Evolutionary conservation across 2,329 filamentous ascomycete species (phyloP).

Genomic region (Beauveria pseudobassiana): DNA sequence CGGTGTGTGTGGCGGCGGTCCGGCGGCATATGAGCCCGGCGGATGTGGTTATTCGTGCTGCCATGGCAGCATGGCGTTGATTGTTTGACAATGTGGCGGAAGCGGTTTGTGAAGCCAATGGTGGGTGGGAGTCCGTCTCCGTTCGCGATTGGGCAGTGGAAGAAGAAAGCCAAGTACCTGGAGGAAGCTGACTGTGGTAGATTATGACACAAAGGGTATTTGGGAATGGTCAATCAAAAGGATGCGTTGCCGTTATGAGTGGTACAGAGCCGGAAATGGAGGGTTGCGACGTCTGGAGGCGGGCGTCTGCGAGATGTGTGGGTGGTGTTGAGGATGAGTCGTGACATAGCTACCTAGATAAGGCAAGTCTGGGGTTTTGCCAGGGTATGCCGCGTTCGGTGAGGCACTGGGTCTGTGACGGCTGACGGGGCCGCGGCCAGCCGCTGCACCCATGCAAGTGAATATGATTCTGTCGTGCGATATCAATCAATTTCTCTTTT

Average conservation of each 20-base stretch:
- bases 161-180: no score
- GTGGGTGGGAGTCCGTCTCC: no score
- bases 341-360: background rate
- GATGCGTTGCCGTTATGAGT: background rate
- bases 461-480: no score
- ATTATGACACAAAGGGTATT: background rate
- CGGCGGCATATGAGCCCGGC: constrained; percentile 10
- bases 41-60: constrained; percentile 11
- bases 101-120: no score
- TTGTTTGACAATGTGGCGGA: background rate
- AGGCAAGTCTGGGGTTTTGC: background rate
- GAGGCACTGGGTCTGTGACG: background rate
- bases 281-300: background rate
- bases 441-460: background rate
- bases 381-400: background rate
- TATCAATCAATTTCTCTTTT: no score
- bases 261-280: background rate
- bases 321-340: background rate
- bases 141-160: background rate
- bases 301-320: background rate
- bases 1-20: background rate
- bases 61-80: constrained; percentile 18
- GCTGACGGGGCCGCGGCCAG: constrained; percentile 1
- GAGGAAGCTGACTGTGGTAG: no score
- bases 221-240: no score